Evolutionary conservation across 129 eudicot species (phyloP), one percentile per base, ranked within the genome.

Genomic region (Flaveria ramosissima): DNA sequence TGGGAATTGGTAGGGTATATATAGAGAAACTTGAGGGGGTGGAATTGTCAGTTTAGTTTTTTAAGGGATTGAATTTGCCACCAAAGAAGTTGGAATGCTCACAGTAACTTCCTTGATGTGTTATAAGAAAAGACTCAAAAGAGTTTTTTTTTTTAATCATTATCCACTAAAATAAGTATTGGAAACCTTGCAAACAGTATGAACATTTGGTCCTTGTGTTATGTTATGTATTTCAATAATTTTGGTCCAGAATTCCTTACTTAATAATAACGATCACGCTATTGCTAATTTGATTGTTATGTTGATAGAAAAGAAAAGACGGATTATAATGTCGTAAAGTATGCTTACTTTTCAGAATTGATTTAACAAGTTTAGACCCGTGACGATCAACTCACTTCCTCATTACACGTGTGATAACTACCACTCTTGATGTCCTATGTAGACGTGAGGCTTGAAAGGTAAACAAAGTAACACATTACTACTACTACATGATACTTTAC

Each of bases 1-100:
- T 30, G 72, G 60, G 36, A 13, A 60, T 24, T 23, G 6, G 8
- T 9, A 52, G 9, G 82, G 84, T 85, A 85, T 86, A 48, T 85
- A 86, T 82, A 83, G 68, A 42, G 10, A 10, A 11, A 30, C 2
- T 10, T 42, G 43, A 30, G 55, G 77, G 74, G 65, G 48, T 6
- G 10, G 16, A 27, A 51, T 0, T 78, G 82, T 47, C 57, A 78
- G 9, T 30, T 30, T 26, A 4, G 48, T 45, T 57, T 65, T 65
- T 0, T 41, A 9, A 26, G 9, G 43, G 75, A 65, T 66, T 53
- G 70, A 43, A 20, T 26, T 5, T 55, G 67, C 50, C n/a, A 48
- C 52, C 26, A 57, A 27, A 24, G n/a, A 45, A 45, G 9, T 52
- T 6, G 70, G 47, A 63, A 72, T 47, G 9, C 51, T 8, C 77